A percentile compares a stretch with the other conserved stretches of the same genome.
Conservation (phyloP, 192 early-diverging fungal species). For the Haplosporangium gracile region DNA sequence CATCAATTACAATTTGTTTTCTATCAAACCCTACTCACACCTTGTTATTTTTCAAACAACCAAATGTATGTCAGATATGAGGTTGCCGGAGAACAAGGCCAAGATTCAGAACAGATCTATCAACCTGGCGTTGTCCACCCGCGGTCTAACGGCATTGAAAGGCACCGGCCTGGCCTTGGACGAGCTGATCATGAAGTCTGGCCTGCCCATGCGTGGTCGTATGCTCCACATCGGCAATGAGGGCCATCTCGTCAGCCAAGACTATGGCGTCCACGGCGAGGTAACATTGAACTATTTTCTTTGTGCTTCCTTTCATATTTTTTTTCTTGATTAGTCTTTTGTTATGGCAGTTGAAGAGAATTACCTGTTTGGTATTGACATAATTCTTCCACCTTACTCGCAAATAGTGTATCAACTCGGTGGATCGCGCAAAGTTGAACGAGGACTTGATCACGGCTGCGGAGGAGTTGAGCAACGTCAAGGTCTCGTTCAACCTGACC, state of each 20-base stretch:
- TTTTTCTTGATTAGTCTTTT: neutral
- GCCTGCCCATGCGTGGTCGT: constrained; percentile 93
- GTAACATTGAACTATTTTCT: constrained; percentile 44
- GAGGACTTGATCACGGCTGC: constrained; percentile 83
- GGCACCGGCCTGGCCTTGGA: constrained; percentile 78
- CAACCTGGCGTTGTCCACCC: constrained; percentile 91
- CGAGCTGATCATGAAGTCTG: constrained; percentile 71
- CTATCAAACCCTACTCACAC: too few relatives aligned
- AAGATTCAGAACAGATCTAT: constrained; percentile 82
- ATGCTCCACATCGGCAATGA: constrained; percentile 86
- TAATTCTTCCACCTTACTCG: neutral
- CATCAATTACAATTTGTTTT: too few relatives aligned
- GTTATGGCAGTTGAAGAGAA: too few relatives aligned
- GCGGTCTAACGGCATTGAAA: constrained; percentile 87
- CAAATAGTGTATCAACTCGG: constrained; percentile 93
- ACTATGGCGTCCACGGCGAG: constrained; percentile 91
- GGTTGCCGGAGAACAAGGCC: constrained; percentile 68
- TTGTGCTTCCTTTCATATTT: neutral
- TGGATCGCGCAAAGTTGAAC: constrained; percentile 88
- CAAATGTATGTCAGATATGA: constrained; percentile 62
- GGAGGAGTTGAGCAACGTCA: constrained; percentile 74
- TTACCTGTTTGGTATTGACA: too few relatives aligned
- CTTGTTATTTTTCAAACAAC: too few relatives aligned
- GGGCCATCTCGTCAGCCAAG: constrained; percentile 80
- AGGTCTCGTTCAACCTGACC: constrained; percentile 82